These are phyloP conservation scores for Colletotrichum truncatum DNA, from an alignment of 2,329 filamentous ascomycete species.

Conservation along the genomic window DNA sequence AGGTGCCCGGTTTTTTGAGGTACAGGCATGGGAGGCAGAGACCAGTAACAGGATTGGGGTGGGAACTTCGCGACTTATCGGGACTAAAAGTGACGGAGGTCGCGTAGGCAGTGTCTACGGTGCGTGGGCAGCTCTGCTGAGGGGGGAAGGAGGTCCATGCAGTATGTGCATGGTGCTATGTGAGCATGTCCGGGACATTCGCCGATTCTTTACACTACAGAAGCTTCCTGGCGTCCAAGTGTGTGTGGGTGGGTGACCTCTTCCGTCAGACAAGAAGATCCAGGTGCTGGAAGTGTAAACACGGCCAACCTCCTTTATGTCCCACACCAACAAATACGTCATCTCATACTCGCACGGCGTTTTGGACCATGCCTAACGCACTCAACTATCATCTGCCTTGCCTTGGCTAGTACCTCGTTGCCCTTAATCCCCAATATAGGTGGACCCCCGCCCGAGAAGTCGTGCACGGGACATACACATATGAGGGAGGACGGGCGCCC, in stretches of 20 bases:
- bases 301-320: background rate
- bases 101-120: background rate
- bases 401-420: no score
- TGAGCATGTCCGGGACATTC: no score
- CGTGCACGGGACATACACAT: no score
- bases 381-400: background rate
- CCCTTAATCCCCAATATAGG: no score
- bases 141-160: slow-evolving; percentile 16
- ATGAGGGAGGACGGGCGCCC: background rate
- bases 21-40: background rate
- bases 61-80: slow-evolving; percentile 21
- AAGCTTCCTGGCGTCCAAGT: no score
- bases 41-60: slow-evolving; percentile 4
- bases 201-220: no score
- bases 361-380: background rate
- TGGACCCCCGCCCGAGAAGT: no score
- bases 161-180: background rate
- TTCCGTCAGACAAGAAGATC: background rate
- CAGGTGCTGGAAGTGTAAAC: background rate
- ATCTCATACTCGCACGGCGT: background rate
- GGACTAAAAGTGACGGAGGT: slow-evolving; percentile 22
- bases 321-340: slow-evolving; percentile 1
- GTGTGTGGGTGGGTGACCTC: background rate
- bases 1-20: slow-evolving; percentile 4
- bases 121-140: background rate